Percentiles rank a stretch among this genome's conserved stretches.
Conservation (phyloP, 306 rosid species). For the Argentina anserina region DNA sequence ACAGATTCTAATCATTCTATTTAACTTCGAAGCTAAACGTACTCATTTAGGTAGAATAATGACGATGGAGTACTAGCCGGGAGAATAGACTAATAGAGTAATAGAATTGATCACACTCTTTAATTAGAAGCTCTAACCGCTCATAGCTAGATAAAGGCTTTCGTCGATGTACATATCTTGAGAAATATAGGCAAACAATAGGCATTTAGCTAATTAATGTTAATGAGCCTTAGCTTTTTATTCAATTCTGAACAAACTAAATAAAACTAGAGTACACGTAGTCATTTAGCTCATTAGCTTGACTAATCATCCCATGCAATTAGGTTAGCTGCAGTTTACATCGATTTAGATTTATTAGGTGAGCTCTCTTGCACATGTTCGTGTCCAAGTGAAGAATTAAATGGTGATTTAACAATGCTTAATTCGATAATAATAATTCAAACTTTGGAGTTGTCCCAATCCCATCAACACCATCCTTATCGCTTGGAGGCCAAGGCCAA, state of each 20-base stretch:
- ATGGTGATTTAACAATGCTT: neutral
- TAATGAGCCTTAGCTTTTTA: neutral
- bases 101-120: too few species aligned
- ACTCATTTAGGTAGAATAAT: too few species aligned
- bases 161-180: too few species aligned
- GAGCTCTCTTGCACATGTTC: neutral
- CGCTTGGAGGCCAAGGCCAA: neutral
- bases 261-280: neutral
- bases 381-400: conserved; percentile 3
- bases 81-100: too few species aligned
- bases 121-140: too few species aligned
- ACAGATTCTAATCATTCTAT: too few species aligned
- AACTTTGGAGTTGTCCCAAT: neutral
- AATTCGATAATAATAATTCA: neutral
- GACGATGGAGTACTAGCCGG: too few species aligned
- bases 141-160: too few species aligned
- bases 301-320: neutral
- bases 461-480: neutral
- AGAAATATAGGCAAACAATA: too few species aligned
- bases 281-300: neutral
- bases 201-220: neutral
- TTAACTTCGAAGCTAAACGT: too few species aligned
- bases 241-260: neutral
- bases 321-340: neutral
- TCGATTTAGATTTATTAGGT: neutral